A percentile compares a stretch with the other conserved stretches of the same genome.
Evolutionary conservation across 208 protist genomes (phyloP).

Genomic region (Leishmania tropica): DNA sequence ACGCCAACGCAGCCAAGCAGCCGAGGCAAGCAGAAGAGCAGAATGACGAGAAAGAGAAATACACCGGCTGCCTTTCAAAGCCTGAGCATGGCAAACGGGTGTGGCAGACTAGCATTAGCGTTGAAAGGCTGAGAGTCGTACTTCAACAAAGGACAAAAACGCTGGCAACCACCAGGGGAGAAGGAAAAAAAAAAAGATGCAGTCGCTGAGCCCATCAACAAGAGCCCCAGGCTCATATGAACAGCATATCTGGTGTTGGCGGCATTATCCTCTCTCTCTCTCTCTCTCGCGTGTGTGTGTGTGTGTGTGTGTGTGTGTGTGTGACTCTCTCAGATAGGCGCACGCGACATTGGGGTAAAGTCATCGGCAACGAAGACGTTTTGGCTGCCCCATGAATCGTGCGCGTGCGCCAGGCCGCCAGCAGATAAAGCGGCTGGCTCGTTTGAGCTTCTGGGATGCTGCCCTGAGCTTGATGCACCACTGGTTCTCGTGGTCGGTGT

Average conservation of each 20-base stretch:
- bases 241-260: not conserved
- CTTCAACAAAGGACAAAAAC: not conserved
- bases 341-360: no score
- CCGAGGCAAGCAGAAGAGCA: not conserved
- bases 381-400: no score
- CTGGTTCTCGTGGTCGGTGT: no score
- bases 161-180: not conserved
- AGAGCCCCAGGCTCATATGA: not conserved
- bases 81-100: not conserved
- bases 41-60: not conserved
- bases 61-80: not conserved
- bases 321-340: not conserved
- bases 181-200: not conserved
- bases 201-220: not conserved
- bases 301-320: not conserved
- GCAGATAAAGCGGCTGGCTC: no score
- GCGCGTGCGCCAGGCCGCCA: no score
- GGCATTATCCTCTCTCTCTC: not conserved
- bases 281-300: no score
- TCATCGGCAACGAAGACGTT: no score
- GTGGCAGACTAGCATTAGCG: not conserved
- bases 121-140: not conserved
- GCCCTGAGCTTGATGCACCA: no score
- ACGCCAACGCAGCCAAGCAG: not conserved
- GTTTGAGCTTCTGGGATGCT: no score